Conservation (phyloP, 441 rosid genomes). For the Pelargonium cotyledonis region DNA sequence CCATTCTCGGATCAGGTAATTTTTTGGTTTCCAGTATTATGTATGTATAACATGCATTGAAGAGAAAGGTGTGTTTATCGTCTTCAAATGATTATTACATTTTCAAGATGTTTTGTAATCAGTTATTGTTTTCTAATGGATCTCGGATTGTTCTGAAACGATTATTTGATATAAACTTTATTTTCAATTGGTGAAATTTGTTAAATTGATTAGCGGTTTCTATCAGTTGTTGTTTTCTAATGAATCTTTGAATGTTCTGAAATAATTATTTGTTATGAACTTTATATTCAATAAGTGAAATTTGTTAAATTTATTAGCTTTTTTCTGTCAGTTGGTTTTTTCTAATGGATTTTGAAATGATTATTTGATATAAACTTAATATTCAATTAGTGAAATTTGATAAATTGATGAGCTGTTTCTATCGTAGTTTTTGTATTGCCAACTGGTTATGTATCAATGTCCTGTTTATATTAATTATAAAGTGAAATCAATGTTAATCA, state of each 20-base stretch:
- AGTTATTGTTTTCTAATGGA: not conserved
- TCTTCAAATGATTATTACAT: no score
- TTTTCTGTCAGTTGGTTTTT: not conserved
- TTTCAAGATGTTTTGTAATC: no score
- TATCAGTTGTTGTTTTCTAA: not conserved
- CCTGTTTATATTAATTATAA: not conserved
- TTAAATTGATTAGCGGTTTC: no score
- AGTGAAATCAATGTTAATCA: not conserved
- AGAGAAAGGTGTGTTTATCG: no score
- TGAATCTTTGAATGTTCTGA: no score
- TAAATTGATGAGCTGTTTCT: not conserved
- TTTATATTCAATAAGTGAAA: not conserved
- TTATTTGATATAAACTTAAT: not conserved
- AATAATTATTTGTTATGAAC: no score
- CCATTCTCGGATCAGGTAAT: conserved; percentile 60
- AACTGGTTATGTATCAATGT: not conserved
- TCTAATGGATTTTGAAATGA: not conserved
- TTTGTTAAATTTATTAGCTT: not conserved
- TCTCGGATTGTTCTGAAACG: not conserved
- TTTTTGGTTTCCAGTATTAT: not conserved
- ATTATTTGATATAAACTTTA: not conserved
- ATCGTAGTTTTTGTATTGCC: not conserved
- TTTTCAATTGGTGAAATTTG: not conserved
- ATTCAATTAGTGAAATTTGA: not conserved
- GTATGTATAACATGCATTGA: not conserved